phyloP scores from a whole-genome alignment of 192 early-diverging fungal genomes.

The Linnemannia schmuckeri region DNA sequence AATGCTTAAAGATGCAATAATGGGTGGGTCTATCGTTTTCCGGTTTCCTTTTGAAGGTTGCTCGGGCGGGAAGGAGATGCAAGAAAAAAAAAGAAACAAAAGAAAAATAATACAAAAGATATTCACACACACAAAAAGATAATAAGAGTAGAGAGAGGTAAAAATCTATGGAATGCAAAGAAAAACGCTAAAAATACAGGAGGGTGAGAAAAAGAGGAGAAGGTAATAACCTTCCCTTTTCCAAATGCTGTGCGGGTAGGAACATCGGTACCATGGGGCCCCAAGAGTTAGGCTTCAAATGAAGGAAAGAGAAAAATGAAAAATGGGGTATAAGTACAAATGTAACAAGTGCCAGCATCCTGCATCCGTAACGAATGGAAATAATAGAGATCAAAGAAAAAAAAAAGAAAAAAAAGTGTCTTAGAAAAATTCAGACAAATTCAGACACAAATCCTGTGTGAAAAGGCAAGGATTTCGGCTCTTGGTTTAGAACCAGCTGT shows the following conservation, averaged over 20 bases:
- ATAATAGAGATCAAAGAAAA: constrained; percentile 26
- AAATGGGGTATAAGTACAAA: constrained; percentile 31
- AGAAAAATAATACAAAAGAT: not conserved
- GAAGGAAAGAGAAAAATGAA: constrained; percentile 25
- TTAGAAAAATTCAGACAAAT: not conserved
- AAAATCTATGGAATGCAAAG: constrained; percentile 3
- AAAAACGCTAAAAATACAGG: constrained; percentile 45
- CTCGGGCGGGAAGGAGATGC: not conserved
- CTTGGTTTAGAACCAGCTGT: constrained; percentile 75
- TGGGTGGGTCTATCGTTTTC: constrained; percentile 10
- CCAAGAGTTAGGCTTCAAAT: constrained; percentile 42
- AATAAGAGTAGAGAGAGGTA: not conserved
- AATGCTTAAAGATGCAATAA: constrained; percentile 5
- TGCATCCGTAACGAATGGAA: constrained; percentile 50
- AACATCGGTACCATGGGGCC: constrained; percentile 32
- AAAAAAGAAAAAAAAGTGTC: constrained; percentile 20
- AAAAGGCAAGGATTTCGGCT: not conserved
- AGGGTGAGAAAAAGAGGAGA: not conserved
- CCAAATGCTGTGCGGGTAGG: constrained; percentile 38
- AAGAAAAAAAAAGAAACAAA: not conserved
- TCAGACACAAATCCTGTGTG: not conserved
- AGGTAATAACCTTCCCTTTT: constrained; percentile 14
- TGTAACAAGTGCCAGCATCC: constrained; percentile 45
- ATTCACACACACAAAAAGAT: constrained; percentile 13
- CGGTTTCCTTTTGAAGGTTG: not conserved